Conservation (phyloP, 352 stramenopile species). For the Globisporangium ultimum region DNA sequence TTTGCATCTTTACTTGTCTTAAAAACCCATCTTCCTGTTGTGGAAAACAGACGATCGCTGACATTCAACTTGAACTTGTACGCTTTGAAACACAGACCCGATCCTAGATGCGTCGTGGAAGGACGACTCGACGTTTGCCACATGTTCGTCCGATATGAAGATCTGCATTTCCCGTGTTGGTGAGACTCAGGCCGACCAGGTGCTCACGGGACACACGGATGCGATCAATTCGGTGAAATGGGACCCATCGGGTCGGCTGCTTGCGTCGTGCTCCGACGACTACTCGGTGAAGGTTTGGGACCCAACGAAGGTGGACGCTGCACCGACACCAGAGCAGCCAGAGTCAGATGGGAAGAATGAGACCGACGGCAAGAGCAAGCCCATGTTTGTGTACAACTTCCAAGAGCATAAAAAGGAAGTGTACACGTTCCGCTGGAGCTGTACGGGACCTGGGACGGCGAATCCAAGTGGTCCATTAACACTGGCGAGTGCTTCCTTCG, state of each 20-base stretch:
- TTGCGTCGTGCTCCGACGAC: slow-evolving; percentile 98
- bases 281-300: slow-evolving; percentile 98
- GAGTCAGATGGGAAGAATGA: slow-evolving; percentile 29
- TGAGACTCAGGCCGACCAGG: slow-evolving; percentile 63
- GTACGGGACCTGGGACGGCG: slow-evolving; percentile 66
- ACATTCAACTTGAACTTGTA: not conserved
- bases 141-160: slow-evolving; percentile 92
- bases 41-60: too few species aligned
- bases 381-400: slow-evolving; percentile 77
- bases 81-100: slow-evolving; percentile 30
- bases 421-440: slow-evolving; percentile 93
- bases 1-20: not conserved
- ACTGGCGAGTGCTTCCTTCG: slow-evolving; percentile 94
- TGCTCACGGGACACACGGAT: slow-evolving; percentile 92
- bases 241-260: slow-evolving; percentile 90
- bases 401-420: slow-evolving; percentile 92
- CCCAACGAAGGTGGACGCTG: slow-evolving; percentile 31
- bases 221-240: slow-evolving; percentile 99
- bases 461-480: slow-evolving; percentile 67
- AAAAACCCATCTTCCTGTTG: not conserved
- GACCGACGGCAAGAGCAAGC: slow-evolving; percentile 20
- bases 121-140: slow-evolving; percentile 92
- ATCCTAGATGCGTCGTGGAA: slow-evolving; percentile 94
- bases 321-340: slow-evolving; percentile 19
- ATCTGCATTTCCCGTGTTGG: slow-evolving; percentile 91